Evolutionary conservation across 345 rosid genomes (phyloP), one percentile per base, ranked within the genome.

Genomic region (Lepidium didymum): DNA sequence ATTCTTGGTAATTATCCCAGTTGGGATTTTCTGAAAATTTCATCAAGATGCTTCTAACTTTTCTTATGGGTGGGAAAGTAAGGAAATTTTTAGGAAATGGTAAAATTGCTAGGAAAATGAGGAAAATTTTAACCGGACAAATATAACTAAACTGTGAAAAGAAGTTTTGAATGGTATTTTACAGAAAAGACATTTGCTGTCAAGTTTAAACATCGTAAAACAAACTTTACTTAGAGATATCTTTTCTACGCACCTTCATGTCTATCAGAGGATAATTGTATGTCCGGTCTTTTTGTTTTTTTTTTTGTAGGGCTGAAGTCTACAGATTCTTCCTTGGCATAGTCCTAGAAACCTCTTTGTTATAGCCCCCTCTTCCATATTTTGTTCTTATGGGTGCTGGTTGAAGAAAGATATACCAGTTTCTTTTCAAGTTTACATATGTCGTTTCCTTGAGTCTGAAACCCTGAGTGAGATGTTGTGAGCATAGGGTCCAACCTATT

Each of bases 291-390:
- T 25, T 53, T 59, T 45, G 13, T 19, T 18, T 38, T 19, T 19
- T 21, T 5, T 23, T 25, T 35, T 73, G 59, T 81, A 88, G 95
- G 87, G 82, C 72, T 85, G 76, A 81, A 73, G 76, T 77, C 82
- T 86, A 77, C 75, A 54, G 69, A 69, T 66, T 66, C 72, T 51
- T 76, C 81, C 81, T 76, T 69, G 44, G 54, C 68, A 56, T 80
- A 81, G 78, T 81, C 51, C 69, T 81, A 82, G 83, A 75, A 79
- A 62, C 61, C 64, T 8, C 73, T 76, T 78, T 79, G 67, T 56
- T 77, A n/a, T n/a, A 66, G 69, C 73, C 44, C 68, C 37, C 23
- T 31, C 70, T 61, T 31, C 70, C 81, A 61, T 67, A 70, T 67
- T 72, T 67, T 63, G 68, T 71, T 67, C 71, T 67, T 72, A 82